phyloP scores from a whole-genome alignment of 805 yeast genomes.

The Torulaspora microellipsoides region DNA sequence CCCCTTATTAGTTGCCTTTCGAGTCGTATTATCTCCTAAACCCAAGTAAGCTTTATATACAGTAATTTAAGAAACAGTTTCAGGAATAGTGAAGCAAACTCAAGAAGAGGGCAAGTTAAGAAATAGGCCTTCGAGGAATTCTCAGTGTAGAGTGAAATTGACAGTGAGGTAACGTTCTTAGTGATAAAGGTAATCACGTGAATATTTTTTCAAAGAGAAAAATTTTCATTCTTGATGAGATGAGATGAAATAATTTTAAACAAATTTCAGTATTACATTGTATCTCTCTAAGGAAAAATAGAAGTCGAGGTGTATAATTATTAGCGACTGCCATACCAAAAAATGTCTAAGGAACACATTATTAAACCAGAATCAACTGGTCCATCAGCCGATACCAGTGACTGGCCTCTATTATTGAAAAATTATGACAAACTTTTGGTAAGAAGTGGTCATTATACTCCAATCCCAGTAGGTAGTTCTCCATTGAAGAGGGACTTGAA shows the following conservation, averaged over 20 bases:
- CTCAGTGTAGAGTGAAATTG: no score
- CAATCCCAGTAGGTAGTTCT: conserved; percentile 91
- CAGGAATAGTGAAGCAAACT: no score
- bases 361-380: conserved; percentile 84
- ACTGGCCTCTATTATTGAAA: conserved; percentile 93
- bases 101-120: no score
- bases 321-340: background rate
- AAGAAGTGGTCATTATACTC: conserved; percentile 95
- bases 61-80: no score
- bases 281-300: no score
- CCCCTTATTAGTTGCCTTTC: no score
- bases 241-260: conserved; percentile 12
- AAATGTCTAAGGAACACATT: conserved; percentile 62
- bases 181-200: conserved; percentile 3
- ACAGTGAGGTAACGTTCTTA: background rate
- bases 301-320: no score
- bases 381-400: conserved; percentile 80
- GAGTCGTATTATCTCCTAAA: no score
- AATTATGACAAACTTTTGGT: conserved; percentile 91
- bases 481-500: conserved; percentile 93
- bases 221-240: conserved; percentile 18
- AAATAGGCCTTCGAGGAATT: no score
- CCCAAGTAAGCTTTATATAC: no score
- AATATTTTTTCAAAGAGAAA: conserved; percentile 8
- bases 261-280: background rate